Base-by-base conservation (phyloP, 202 grass and related monocot genomes). In the Zoysia matrella region DNA sequence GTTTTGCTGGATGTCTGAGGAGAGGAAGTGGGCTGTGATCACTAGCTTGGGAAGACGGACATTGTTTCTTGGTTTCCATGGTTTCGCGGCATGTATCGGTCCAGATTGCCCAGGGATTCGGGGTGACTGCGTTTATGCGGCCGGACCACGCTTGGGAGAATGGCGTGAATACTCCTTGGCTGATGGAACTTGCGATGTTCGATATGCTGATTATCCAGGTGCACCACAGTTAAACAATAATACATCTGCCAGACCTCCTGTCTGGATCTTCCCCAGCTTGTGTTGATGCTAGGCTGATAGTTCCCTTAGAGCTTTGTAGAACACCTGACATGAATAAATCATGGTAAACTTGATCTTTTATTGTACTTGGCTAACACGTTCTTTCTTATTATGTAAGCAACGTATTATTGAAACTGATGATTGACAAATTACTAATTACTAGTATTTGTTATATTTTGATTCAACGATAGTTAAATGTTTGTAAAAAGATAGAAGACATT, bases 261-360 rank as follows among this genome's bases (percentile, higher is more conserved):
- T 91, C 84, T 94, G 89, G 92, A 87, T 94, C 57, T 80, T 94
- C 18, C 92, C 92, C 44, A 94, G 86, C 81, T 78, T 92, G 62
- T 89, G 79, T 57, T 91, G 76, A 88, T 69, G 82, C 52, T 22
- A 70, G 61, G 6, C 16, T 84, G 55, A 76, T 80, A 69, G 74
- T 75, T 86, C 13, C 45, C 8, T 49, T 36, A 8, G 1, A 75
- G 51, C 48, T 55, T 52, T 76, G 36, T 81, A 73, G 14, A 69
- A 69, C 22, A 51, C 14, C 67, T 82, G 18, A 43, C 42, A 8
- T 90, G 36, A 47, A 75, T 48, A 42, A 74, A 70, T 46, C 11
- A 75, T 79, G 79, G 74, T 65, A 75, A 65, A 7, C 50, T 69
- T 79, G 22, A 72, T 75, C 10, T 65, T 5, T 60, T 47, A 71